Conservation (phyloP, 2,329 filamentous ascomycete species). For the Ophiostoma montium region DNA sequence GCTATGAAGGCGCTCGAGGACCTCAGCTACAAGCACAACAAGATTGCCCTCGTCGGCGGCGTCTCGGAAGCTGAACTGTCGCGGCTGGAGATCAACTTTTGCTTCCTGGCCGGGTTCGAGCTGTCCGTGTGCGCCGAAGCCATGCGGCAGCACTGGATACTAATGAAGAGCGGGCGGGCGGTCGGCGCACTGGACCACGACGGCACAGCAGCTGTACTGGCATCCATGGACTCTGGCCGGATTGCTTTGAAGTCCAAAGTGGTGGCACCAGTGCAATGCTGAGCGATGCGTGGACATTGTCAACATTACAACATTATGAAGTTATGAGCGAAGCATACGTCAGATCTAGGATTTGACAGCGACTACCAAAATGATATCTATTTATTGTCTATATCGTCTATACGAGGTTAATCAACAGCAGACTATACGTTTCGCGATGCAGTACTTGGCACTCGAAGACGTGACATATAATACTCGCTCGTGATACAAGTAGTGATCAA, state of each 20-base stretch:
- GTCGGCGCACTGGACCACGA: slow-evolving; percentile 13
- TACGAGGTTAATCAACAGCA: too few relatives aligned
- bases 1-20: slow-evolving; percentile 96
- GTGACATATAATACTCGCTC: too few relatives aligned
- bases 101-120: slow-evolving; percentile 75
- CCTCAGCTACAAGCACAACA: slow-evolving; percentile 69
- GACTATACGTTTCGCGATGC: too few relatives aligned
- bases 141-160: slow-evolving; percentile 52
- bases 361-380: too few relatives aligned
- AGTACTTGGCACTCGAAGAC: too few relatives aligned
- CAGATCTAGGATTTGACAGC: too few relatives aligned
- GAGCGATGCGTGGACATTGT: slow-evolving; percentile 15
- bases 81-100: slow-evolving; percentile 77
- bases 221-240: slow-evolving; percentile 3
- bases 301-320: background rate
- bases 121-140: slow-evolving; percentile 48
- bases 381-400: too few relatives aligned
- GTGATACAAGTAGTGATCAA: too few relatives aligned
- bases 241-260: background rate
- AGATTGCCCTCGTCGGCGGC: slow-evolving; percentile 77
- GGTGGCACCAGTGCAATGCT: slow-evolving; percentile 10
- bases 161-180: slow-evolving; percentile 29
- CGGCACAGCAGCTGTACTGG: slow-evolving; percentile 8
- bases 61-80: slow-evolving; percentile 72
- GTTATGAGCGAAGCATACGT: background rate